Evolutionary conservation across 2,329 filamentous ascomycete species (phyloP), one percentile per base, ranked within the genome.

Genomic region (Talaromyces atroroseus): DNA sequence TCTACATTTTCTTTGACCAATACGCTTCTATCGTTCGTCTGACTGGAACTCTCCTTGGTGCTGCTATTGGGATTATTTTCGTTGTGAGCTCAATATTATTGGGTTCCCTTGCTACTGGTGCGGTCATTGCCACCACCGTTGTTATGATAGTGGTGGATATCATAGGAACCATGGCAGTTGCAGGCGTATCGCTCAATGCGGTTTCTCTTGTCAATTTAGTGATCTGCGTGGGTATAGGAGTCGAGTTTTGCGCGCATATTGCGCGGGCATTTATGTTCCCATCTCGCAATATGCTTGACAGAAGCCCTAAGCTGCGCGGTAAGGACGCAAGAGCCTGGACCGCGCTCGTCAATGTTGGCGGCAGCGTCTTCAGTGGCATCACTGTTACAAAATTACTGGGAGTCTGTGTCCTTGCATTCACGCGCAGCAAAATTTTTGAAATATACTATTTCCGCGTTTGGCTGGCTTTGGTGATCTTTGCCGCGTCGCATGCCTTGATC

Each of bases 1-100:
- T 96, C 71, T 99, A 99, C 77, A 92, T 99, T 70, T 99, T 97
- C 82, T 99, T 99, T 70, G 94, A 99, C 69, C 94, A 97, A 70
- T 99, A 99, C 68, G 82, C 90, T 5, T 83, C 83, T 57, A 97
- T 99, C 59, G 84, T 95, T 20, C 80, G 82, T 11, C 80, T 97
- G 3, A 92, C 92, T 0, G 87, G 82, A 0, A 84, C 87, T 0
- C 82, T 99, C 1, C 82, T 99, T 29, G 87, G 88, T 42, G 88
- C 89, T 3, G 92, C 91, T 0, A 79, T 97, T 14, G 89, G 82
- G 24, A 89, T 96, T 62, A 95, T 97, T 58, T 87, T 96, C 58
- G 69, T 88, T 58, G 82, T 99, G 47, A 87, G 90, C 0, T 85
- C 87, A 0, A 64, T 91, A 14, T 83, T 99, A 0, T 82, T 99